Evolutionary conservation across 306 rosid genomes (phyloP).

Genomic region (Abrus precatorius): DNA sequence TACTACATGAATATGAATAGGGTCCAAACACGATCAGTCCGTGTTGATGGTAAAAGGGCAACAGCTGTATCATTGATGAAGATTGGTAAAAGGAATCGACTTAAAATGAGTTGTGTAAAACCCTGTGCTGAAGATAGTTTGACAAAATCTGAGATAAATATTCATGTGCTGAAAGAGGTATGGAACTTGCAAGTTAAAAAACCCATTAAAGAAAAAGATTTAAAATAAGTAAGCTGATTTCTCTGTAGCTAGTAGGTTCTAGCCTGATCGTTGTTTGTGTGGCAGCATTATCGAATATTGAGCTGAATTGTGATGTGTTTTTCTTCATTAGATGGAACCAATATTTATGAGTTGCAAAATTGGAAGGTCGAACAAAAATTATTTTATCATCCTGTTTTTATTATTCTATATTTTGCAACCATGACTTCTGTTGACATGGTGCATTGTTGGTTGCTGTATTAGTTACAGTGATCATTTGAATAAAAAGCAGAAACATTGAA

Average conservation of each 20-base stretch:
- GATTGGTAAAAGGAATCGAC: slow-evolving; percentile 77
- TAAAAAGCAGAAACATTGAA: slow-evolving; percentile 13
- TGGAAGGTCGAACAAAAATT: slow-evolving; percentile 26
- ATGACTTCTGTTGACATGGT: slow-evolving; percentile 23
- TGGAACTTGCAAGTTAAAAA: slow-evolving; percentile 29
- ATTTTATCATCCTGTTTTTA: slow-evolving; percentile 1
- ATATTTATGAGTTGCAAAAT: not conserved
- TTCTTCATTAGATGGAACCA: not conserved
- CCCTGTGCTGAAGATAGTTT: slow-evolving; percentile 93
- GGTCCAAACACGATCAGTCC: slow-evolving; percentile 91
- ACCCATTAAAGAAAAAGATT: slow-evolving; percentile 18
- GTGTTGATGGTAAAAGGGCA: slow-evolving; percentile 67
- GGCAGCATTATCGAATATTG: not conserved
- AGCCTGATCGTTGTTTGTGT: slow-evolving; percentile 38
- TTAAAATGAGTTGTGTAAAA: slow-evolving; percentile 77
- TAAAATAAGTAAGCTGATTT: slow-evolving; percentile 23
- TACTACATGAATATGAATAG: slow-evolving; percentile 80
- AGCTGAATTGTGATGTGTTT: slow-evolving; percentile 25
- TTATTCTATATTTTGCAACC: slow-evolving; percentile 16
- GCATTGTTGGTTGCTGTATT: slow-evolving; percentile 10
- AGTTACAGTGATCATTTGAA: slow-evolving; percentile 11
- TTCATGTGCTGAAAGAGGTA: slow-evolving; percentile 97
- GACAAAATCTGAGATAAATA: slow-evolving; percentile 76
- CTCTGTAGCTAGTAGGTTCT: slow-evolving; percentile 18
- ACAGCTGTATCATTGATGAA: slow-evolving; percentile 84